Evolutionary conservation across 2,329 filamentous ascomycete genomes (phyloP).

Genomic region (Clarireedia homoeocarpa): DNA sequence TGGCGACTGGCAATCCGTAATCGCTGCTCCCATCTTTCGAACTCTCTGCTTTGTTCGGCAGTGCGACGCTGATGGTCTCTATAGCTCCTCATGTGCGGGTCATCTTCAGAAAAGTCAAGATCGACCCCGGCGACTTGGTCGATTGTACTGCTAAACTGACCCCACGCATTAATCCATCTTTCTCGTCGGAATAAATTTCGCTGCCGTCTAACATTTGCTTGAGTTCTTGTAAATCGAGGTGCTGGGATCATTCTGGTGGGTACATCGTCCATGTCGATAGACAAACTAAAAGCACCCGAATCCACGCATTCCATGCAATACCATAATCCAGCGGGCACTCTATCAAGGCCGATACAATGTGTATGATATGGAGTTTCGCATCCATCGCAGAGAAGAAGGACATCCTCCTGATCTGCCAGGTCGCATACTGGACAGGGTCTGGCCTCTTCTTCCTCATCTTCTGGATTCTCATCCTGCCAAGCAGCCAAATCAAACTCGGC

Average conservation of each 20-base stretch:
- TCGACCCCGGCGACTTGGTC: slow-evolving; percentile 67
- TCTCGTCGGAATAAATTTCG: slow-evolving; percentile 60
- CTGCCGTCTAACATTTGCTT: slow-evolving; percentile 47
- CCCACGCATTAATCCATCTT: slow-evolving; percentile 87
- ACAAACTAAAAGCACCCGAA: not conserved
- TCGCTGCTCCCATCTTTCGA: slow-evolving; percentile 72
- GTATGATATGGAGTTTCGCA: slow-evolving; percentile 89
- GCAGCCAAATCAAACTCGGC: slow-evolving; percentile 77
- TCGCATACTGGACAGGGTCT: slow-evolving; percentile 82
- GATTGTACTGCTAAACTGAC: slow-evolving; percentile 51
- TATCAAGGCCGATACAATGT: slow-evolving; percentile 78
- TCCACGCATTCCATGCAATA: slow-evolving; percentile 78
- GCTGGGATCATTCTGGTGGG: not conserved
- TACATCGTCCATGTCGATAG: not conserved
- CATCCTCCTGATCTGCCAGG: slow-evolving; percentile 70
- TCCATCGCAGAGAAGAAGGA: slow-evolving; percentile 82
- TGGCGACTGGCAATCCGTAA: slow-evolving; percentile 74
- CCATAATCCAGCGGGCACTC: slow-evolving; percentile 72
- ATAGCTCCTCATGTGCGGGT: slow-evolving; percentile 42
- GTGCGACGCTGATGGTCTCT: slow-evolving; percentile 45
- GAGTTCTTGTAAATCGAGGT: slow-evolving; percentile 39
- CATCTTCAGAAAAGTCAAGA: slow-evolving; percentile 76
- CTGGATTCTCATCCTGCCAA: slow-evolving; percentile 63
- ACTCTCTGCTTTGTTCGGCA: slow-evolving; percentile 47
- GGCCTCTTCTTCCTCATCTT: slow-evolving; percentile 57